A percentile compares a stretch with the other conserved stretches of the same genome.
Evolutionary conservation across 1,139 yeast genomes (phyloP).

Genomic region (Suhomyces ambrosiae): DNA sequence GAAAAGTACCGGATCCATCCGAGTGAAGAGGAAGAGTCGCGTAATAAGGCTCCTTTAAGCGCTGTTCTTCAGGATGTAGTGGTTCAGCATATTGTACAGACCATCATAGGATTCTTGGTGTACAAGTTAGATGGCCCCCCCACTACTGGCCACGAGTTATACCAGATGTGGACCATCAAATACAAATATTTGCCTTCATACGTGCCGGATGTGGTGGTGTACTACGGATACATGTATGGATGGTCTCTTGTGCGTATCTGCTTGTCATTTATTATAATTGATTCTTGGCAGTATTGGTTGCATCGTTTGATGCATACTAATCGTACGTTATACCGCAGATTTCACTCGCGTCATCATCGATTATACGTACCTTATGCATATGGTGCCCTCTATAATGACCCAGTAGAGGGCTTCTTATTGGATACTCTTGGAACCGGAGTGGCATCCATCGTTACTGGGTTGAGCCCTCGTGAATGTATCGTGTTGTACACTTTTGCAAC

Average conservation of each 20-base stretch:
- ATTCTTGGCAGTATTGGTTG: conserved; percentile 92
- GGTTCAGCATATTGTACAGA: conserved; percentile 81
- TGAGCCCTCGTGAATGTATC: conserved; percentile 76
- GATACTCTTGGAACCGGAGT: conserved; percentile 93
- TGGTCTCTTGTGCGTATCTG: conserved; percentile 57
- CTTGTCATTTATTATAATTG: conserved; percentile 73
- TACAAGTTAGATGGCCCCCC: conserved; percentile 62
- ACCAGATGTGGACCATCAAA: conserved; percentile 67
- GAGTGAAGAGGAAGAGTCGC: conserved; percentile 72
- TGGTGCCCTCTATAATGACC: conserved; percentile 94
- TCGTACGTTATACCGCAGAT: conserved; percentile 69
- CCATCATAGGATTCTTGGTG: conserved; percentile 62
- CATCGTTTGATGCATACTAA: conserved; percentile 89
- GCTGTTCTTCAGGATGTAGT: conserved; percentile 82
- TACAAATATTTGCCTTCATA: conserved; percentile 36
- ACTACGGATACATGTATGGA: conserved; percentile 59
- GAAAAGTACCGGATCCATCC: conserved; percentile 90
- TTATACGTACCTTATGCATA: conserved; percentile 94
- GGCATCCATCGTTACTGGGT: conserved; percentile 62
- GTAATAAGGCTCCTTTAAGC: conserved; percentile 70
- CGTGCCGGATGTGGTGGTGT: conserved; percentile 49
- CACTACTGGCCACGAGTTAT: conserved; percentile 72
- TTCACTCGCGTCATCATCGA: conserved; percentile 93
- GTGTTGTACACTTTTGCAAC: conserved; percentile 84
- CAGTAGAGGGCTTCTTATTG: conserved; percentile 87